phyloP scores from a whole-genome alignment of 192 early-diverging fungal genomes.

The Helicostylum pulchrum region DNA sequence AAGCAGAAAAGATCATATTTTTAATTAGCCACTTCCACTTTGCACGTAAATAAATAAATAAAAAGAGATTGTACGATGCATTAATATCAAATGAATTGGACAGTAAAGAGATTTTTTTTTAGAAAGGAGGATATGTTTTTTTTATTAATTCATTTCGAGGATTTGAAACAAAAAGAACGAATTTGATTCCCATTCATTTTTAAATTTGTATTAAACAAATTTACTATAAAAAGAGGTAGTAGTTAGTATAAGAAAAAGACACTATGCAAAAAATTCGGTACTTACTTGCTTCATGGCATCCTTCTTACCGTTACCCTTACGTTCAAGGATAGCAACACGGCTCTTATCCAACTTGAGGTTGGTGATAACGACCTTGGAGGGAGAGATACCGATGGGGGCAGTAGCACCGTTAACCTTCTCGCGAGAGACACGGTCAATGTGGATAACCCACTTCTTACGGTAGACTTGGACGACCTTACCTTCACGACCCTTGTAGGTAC shows the following conservation, averaged over 20 bases:
- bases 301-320: conserved; percentile 67
- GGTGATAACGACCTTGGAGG: conserved; percentile 98
- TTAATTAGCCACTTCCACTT: no score
- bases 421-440: conserved; percentile 94
- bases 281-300: conserved; percentile 37
- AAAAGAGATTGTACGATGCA: no score
- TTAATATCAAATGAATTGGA: no score
- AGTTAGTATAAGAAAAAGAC: background rate
- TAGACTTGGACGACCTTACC: conserved; percentile 96
- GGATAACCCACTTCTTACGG: conserved; percentile 99
- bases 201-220: background rate
- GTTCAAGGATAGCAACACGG: conserved; percentile 84
- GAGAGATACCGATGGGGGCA: conserved; percentile 92
- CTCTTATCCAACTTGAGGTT: conserved; percentile 96
- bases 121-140: no score
- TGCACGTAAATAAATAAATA: no score
- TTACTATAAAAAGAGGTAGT: background rate
- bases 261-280: background rate
- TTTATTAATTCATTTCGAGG: no score
- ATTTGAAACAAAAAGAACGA: no score
- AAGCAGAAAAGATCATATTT: no score
- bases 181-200: no score
- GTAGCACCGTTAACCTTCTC: conserved; percentile 98
- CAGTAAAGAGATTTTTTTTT: no score
- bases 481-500: conserved; percentile 94